phyloP scores from a whole-genome alignment of 164 flowering plant species.

The Taxillus chinensis region DNA sequence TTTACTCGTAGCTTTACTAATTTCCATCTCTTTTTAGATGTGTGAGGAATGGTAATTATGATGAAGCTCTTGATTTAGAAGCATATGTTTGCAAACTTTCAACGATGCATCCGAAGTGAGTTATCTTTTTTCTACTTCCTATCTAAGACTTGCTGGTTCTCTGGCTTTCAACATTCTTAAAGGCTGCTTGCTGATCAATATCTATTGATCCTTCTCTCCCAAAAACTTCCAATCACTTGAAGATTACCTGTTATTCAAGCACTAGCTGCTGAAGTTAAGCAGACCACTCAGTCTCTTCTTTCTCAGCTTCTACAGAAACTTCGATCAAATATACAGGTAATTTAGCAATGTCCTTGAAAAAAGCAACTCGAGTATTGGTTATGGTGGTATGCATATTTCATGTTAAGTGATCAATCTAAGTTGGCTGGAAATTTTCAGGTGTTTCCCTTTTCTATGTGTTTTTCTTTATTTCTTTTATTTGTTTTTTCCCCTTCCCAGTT shows the following conservation, averaged over 20 bases:
- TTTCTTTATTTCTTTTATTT: no score
- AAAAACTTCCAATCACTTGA: constrained; percentile 3
- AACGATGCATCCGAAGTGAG: constrained; percentile 93
- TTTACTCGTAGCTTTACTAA: not conserved
- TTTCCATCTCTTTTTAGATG: constrained; percentile 47
- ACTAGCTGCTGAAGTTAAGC: constrained; percentile 81
- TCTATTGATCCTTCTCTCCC: constrained; percentile 3
- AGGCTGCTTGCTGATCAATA: not conserved
- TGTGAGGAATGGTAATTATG: constrained; percentile 93
- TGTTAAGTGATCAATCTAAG: not conserved
- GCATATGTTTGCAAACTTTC: constrained; percentile 83
- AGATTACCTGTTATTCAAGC: constrained; percentile 91
- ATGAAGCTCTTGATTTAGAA: constrained; percentile 96
- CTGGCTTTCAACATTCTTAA: not conserved
- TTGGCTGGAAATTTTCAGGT: not conserved
- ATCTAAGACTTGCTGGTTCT: not conserved
- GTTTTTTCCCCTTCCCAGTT: constrained; percentile 36
- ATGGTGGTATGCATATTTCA: not conserved
- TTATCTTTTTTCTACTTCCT: constrained; percentile 7
- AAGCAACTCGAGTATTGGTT: not conserved
- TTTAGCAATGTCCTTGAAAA: constrained; percentile 1
- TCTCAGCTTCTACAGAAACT: constrained; percentile 96
- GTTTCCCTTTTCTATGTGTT: not conserved
- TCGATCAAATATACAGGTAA: constrained; percentile 89
- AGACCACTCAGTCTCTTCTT: constrained; percentile 88